Conservation (phyloP, 768 basidiomycete genomes). For the Suillus luteus region DNA sequence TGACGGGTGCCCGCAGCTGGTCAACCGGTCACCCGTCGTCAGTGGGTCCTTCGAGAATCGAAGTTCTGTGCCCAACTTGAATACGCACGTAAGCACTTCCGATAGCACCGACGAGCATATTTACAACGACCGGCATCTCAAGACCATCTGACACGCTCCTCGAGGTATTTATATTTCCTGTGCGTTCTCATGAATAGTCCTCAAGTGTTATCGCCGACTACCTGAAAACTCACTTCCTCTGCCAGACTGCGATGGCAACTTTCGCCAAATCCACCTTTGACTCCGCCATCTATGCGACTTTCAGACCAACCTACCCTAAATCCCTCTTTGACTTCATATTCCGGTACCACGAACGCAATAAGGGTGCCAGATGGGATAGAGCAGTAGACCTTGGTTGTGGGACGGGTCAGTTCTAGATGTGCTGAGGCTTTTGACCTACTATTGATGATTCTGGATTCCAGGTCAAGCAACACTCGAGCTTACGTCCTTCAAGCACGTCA, state of each 20-base stretch:
- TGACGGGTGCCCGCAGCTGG: no score
- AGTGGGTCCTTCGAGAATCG: no score
- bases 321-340: conserved; percentile 65
- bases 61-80: no score
- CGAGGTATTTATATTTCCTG: background rate
- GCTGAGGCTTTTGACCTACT: background rate
- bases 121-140: background rate
- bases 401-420: conserved; percentile 52
- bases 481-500: conserved; percentile 54
- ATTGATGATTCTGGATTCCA: conserved; percentile 24
- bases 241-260: conserved; percentile 75
- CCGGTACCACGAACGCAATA: conserved; percentile 48
- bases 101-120: background rate
- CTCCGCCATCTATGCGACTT: conserved; percentile 63
- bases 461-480: conserved; percentile 72
- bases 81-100: background rate
- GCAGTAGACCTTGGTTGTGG: conserved; percentile 85
- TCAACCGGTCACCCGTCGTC: no score
- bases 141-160: conserved; percentile 6
- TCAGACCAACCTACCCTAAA: conserved; percentile 72
- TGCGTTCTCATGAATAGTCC: background rate
- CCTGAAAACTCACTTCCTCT: background rate
- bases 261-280: conserved; percentile 75
- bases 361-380: conserved; percentile 44
- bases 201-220: background rate